Evolutionary conservation across 495 filamentous ascomycete species (phyloP), one percentile per base, ranked within the genome.

Genomic region (Penicillium bovifimosum): DNA sequence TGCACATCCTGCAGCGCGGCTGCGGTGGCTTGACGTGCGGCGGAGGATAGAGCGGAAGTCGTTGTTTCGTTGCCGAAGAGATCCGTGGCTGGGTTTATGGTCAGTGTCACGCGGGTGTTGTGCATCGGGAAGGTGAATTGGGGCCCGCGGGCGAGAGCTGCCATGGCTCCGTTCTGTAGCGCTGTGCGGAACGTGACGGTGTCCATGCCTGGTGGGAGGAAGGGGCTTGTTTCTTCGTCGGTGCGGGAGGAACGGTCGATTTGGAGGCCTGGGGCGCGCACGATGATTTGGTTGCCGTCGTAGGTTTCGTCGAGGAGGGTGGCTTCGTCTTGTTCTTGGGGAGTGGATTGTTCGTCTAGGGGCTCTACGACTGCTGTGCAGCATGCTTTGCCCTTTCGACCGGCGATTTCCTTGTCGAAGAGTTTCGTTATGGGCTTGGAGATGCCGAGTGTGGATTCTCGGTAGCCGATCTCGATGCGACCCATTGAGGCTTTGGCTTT

Each of bases 391-490:
- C 86, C 85, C 33, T 80, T 76, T 61, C 88, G 90, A 16, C 91
- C 91, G 2, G 86, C 88, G 24, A 96, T 79, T 31, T 87, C 81
- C 20, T 81, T 84, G 60, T 96, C 88, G 62, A 89, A 92, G 11
- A 83, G 66, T 47, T 78, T 76, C 26, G 76, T 84, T 39, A 83
- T 75, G 0, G 77, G 65, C 0, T 53, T 41, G 6, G 84, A 84
- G 0, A 74, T 52, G 6, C 72, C 66, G 0, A 86, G 75, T 5
- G 87, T 67, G 41, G 82, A 83, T 66, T 99, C 95, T 28, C 93
- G 84, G 66, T 97, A 99, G 46, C 91, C 89, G 56, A 99, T 96
- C 56, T 96, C 86, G 50, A 97, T 96, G 34, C 82, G 81, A n/a
- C 95, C 91, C 81, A 93, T 95, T 10, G 84, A 71, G 6, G 90